Conservation (phyloP, 192 early-diverging fungal genomes). For the Martensiomyces pterosporus region DNA sequence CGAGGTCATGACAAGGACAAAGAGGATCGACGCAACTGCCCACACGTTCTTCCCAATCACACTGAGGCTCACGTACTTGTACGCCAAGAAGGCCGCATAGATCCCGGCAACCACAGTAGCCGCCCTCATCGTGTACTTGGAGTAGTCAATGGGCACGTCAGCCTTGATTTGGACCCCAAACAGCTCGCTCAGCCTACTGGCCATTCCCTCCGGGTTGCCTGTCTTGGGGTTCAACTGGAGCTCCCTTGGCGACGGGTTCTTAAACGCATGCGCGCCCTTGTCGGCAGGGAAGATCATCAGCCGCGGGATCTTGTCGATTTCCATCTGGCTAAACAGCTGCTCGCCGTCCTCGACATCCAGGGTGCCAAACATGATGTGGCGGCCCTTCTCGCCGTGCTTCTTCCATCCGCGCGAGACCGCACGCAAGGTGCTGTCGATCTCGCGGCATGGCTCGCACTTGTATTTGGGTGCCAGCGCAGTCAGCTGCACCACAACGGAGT, state of each 20-base stretch:
- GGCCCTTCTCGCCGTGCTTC: conserved; percentile 6
- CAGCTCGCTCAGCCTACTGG: conserved; percentile 29
- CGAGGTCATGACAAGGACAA: conserved; percentile 50
- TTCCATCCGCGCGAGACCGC: conserved; percentile 44
- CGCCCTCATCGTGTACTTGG: conserved; percentile 14
- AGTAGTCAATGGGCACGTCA: conserved; percentile 26
- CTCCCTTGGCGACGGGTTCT: conserved; percentile 35
- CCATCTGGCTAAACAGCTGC: conserved; percentile 44
- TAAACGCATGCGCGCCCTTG: conserved; percentile 22
- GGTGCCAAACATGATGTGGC: conserved; percentile 29
- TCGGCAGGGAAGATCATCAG: conserved; percentile 43
- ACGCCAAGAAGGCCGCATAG: conserved; percentile 15
- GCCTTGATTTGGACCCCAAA: conserved; percentile 28
- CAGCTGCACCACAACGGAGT: conserved; percentile 47
- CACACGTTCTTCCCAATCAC: conserved; percentile 30
- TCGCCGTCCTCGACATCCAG: conserved; percentile 46
- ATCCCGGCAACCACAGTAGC: conserved; percentile 5
- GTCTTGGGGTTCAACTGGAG: conserved; percentile 19
- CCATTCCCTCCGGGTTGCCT: conserved; percentile 25
- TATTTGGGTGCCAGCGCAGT: conserved; percentile 43
- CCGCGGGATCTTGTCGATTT: conserved; percentile 42
- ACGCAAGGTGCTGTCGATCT: conserved; percentile 25
- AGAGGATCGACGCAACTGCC: conserved; percentile 30
- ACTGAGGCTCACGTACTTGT: conserved; percentile 22
- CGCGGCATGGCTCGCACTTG: conserved; percentile 38